phyloP scores from a whole-genome alignment of 768 basidiomycete genomes.

The Arthromyces matolae region DNA sequence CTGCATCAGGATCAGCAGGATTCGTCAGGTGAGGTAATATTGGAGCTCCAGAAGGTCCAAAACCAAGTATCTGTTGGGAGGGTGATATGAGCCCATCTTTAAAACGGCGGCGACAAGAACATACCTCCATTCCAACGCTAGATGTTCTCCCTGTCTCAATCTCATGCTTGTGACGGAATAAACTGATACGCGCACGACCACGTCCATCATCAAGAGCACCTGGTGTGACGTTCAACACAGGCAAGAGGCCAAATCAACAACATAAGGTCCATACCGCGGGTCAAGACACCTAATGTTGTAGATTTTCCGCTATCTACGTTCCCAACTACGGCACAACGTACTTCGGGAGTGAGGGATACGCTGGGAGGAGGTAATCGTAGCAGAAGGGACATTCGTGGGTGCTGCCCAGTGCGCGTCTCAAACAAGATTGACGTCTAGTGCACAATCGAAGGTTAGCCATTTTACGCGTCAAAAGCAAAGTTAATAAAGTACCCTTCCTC shows the following conservation, averaged over 20 bases:
- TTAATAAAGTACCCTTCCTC: slow-evolving; percentile 59
- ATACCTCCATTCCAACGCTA: slow-evolving; percentile 94
- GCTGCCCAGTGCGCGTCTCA: slow-evolving; percentile 37
- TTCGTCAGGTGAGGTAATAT: slow-evolving; percentile 67
- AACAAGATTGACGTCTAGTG: slow-evolving; percentile 55
- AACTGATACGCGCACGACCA: slow-evolving; percentile 76
- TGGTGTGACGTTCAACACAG: slow-evolving; percentile 28
- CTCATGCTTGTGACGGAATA: slow-evolving; percentile 98
- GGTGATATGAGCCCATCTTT: background rate
- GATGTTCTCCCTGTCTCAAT: slow-evolving; percentile 94
- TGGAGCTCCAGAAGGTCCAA: slow-evolving; percentile 69
- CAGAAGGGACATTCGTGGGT: slow-evolving; percentile 57
- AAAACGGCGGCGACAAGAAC: background rate
- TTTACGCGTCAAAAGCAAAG: background rate
- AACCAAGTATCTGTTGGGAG: slow-evolving; percentile 81
- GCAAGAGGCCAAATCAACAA: slow-evolving; percentile 8
- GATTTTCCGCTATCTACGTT: slow-evolving; percentile 95
- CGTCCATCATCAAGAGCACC: slow-evolving; percentile 79
- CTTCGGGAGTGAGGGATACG: slow-evolving; percentile 81
- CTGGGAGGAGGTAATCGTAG: slow-evolving; percentile 73
- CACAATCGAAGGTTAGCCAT: background rate
- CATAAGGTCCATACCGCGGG: slow-evolving; percentile 57
- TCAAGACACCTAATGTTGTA: slow-evolving; percentile 91
- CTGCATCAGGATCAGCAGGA: slow-evolving; percentile 55
- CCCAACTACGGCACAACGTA: slow-evolving; percentile 93